These are phyloP conservation scores for Casuarina cunninghamiana DNA, from an alignment of 306 rosid genomes.

Conservation along the genomic window DNA sequence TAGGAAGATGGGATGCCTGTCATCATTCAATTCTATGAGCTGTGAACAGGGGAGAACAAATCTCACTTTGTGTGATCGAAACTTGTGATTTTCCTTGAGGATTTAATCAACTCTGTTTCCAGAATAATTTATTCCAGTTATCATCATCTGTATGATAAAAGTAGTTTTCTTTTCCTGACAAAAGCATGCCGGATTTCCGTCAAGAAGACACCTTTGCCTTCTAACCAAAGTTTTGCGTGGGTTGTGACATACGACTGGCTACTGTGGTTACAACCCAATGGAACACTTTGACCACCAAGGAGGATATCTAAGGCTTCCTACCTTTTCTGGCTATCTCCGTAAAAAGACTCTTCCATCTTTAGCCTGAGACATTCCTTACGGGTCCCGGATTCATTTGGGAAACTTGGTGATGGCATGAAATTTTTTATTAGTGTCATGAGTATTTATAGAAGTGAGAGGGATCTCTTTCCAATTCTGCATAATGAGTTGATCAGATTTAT, in stretches of 20 bases:
- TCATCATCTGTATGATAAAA: conserved; percentile 11
- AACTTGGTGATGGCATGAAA: neutral
- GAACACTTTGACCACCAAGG: conserved; percentile 21
- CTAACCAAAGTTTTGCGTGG: conserved; percentile 27
- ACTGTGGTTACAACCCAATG: conserved; percentile 22
- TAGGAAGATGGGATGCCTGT: conserved; percentile 51
- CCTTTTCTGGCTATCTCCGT: conserved; percentile 11
- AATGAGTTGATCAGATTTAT: neutral
- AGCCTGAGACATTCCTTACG: neutral
- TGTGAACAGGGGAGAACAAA: conserved; percentile 57
- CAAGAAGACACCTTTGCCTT: conserved; percentile 26
- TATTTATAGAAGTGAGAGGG: neutral
- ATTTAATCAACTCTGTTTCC: conserved; percentile 31
- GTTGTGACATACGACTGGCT: conserved; percentile 31
- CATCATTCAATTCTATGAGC: conserved; percentile 49
- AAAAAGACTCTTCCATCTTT: neutral
- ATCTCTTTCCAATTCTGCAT: too few species aligned
- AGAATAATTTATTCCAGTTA: conserved; percentile 11
- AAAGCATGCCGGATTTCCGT: conserved; percentile 34
- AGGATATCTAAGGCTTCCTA: conserved; percentile 18
- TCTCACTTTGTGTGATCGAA: conserved; percentile 37
- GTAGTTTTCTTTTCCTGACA: conserved; percentile 32
- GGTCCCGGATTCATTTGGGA: neutral
- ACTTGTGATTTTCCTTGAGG: conserved; percentile 27
- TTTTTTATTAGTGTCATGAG: too few species aligned